phyloP scores from a whole-genome alignment of 2,329 filamentous ascomycete species.

The Xylariaceae sp. region DNA sequence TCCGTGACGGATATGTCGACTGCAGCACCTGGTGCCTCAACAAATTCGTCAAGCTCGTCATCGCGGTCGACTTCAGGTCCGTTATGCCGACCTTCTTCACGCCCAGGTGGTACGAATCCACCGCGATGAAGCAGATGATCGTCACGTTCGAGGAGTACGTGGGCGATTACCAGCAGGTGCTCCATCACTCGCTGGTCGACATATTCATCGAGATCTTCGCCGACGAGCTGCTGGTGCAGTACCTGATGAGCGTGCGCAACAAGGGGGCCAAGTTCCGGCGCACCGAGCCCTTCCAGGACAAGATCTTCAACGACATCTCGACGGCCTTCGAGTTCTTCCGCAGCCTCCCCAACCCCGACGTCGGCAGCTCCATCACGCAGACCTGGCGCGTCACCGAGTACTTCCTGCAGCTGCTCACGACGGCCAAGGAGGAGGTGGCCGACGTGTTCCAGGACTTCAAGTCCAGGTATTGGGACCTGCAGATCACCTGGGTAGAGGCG shows the following conservation, averaged over 20 bases:
- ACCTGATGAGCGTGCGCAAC: constrained; percentile 84
- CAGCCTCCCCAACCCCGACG: constrained; percentile 68
- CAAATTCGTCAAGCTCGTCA: constrained; percentile 84
- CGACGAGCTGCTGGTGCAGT: constrained; percentile 85
- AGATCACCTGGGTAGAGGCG: constrained; percentile 93
- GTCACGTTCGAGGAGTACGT: constrained; percentile 96
- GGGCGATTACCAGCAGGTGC: constrained; percentile 78
- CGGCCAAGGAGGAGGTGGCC: constrained; percentile 72
- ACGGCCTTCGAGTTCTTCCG: constrained; percentile 90
- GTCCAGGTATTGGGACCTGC: constrained; percentile 86
- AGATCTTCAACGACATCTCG: constrained; percentile 90
- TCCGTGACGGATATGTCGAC: constrained; percentile 93
- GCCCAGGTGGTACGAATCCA: constrained; percentile 81
- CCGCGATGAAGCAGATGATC: constrained; percentile 89
- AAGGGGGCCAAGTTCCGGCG: constrained; percentile 86
- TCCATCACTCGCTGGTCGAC: constrained; percentile 85
- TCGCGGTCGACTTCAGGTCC: constrained; percentile 82
- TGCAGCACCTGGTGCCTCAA: constrained; percentile 90
- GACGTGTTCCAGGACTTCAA: constrained; percentile 85
- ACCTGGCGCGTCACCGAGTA: constrained; percentile 91
- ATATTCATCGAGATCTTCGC: constrained; percentile 93
- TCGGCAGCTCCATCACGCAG: constrained; percentile 75
- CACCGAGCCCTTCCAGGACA: constrained; percentile 84
- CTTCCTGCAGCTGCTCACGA: constrained; percentile 78
- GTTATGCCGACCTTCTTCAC: constrained; percentile 93